These are phyloP conservation scores for Zalerion maritima DNA, from an alignment of 495 filamentous ascomycete genomes.

Conservation along the genomic window DNA sequence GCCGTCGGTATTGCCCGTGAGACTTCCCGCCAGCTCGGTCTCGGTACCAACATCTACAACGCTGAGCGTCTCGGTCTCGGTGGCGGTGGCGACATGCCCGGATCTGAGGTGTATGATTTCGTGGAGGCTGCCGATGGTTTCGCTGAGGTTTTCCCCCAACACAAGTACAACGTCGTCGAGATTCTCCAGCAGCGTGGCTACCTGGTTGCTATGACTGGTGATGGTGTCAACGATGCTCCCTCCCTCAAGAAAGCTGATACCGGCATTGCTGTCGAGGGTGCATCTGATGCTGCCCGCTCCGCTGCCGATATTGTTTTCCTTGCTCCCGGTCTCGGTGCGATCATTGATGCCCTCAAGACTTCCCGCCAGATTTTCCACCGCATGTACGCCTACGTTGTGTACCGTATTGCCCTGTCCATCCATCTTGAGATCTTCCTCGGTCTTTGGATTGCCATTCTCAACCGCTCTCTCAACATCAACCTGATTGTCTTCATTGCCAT, in stretches of 20 bases:
- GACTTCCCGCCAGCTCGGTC: conserved; percentile 76
- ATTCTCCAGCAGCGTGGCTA: conserved; percentile 94
- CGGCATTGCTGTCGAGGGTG: conserved; percentile 86
- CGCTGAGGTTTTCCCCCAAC: conserved; percentile 91
- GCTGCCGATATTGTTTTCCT: conserved; percentile 92
- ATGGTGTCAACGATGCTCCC: conserved; percentile 94
- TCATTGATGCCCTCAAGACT: conserved; percentile 86
- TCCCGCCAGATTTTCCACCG: conserved; percentile 94
- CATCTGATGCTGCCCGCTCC: conserved; percentile 82
- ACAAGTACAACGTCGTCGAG: conserved; percentile 96
- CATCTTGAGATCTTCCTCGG: conserved; percentile 84
- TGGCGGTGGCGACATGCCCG: conserved; percentile 80
- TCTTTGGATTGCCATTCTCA: conserved; percentile 77
- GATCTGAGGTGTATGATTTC: conserved; percentile 86
- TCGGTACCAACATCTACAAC: conserved; percentile 90
- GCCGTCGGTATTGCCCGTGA: conserved; percentile 86
- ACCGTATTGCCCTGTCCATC: conserved; percentile 84
- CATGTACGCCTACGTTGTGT: conserved; percentile 94
- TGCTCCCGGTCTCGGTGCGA: conserved; percentile 77
- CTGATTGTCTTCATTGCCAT: conserved; percentile 88
- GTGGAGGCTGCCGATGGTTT: conserved; percentile 92
- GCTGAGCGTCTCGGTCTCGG: conserved; percentile 71
- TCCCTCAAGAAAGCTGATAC: conserved; percentile 93
- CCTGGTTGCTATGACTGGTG: conserved; percentile 95
- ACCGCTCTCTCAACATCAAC: conserved; percentile 69